These are phyloP conservation scores for Poa annua DNA, from an alignment of 176 grass and related monocot genomes.

Conservation along the genomic window DNA sequence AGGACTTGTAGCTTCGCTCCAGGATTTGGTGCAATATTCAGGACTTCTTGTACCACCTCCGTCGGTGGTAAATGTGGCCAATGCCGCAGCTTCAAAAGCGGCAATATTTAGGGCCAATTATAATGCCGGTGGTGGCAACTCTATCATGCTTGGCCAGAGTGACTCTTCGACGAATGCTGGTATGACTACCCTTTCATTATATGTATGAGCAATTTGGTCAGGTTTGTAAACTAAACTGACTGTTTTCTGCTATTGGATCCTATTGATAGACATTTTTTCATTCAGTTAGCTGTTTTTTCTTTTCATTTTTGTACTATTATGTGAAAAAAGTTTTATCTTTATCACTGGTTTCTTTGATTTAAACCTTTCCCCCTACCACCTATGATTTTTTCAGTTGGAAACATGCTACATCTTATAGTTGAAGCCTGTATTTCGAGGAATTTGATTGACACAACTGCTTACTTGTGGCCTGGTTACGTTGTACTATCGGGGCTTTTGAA, in stretches of 20 bases:
- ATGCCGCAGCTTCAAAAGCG: conserved; percentile 88
- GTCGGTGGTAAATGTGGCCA: conserved; percentile 74
- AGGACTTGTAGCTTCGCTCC: conserved; percentile 84
- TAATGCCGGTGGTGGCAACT: conserved; percentile 47
- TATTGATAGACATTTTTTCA: conserved; percentile 1
- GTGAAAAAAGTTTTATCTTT: conserved; percentile 16
- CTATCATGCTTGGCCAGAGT: conserved; percentile 48
- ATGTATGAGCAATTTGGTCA: neutral
- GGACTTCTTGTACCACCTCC: conserved; percentile 84
- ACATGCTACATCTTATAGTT: conserved; percentile 95
- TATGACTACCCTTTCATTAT: conserved; percentile 37
- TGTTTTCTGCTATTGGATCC: neutral
- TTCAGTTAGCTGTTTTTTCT: conserved; percentile 19
- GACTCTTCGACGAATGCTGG: conserved; percentile 66
- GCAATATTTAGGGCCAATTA: conserved; percentile 70
- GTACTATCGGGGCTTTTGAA: conserved; percentile 60
- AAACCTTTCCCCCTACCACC: conserved; percentile 23
- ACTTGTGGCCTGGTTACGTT: conserved; percentile 89
- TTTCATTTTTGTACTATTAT: neutral
- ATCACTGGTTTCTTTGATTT: conserved; percentile 11
- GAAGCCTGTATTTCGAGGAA: conserved; percentile 97
- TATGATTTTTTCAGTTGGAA: conserved; percentile 68
- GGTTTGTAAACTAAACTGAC: neutral
- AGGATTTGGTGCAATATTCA: conserved; percentile 84
- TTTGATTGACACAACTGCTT: conserved; percentile 88